Evolutionary conservation across 1,284 basidiomycete species (phyloP), one percentile per base, ranked within the genome.

Genomic region (Stygiomarasmius scandens): DNA sequence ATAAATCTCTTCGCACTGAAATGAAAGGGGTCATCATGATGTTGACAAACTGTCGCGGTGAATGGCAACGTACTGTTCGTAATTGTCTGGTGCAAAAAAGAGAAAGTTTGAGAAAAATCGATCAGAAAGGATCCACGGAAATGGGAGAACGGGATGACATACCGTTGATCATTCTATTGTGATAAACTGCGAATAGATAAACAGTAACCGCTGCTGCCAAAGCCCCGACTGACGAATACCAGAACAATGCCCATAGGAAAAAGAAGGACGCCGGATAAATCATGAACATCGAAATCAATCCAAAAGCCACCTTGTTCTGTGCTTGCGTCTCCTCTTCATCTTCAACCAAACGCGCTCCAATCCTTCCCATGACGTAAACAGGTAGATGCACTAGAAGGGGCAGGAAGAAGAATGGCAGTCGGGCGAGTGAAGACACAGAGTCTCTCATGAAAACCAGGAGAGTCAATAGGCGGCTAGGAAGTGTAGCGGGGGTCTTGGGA

Each of bases 241-340:
- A 82, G 58, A 96, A 81, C 36, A 94, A 70, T 12, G 87, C 85
- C 90, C 93, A 95, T 19, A 95, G 74, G 63, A 86, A 82, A 70
- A 92, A 85, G 76, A 96, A 96, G 32, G 86, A 72, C 19, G 85
- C 70, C n/a, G 92, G 89, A 74, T 96, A 96, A 45, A 90, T 86
- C 64, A 93, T 69, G 60, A 92, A 69, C 47, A 89, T 76, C 52
- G 93, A 82, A 49, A 48, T 25, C 23, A 96, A 70, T 1, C 93
- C 92, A 63, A 95, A 87, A 12, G 91, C 86, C 44, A 96, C 85
- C 77, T 97, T 96, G 76, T 90, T 95, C 77, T 96, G 93, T 36
- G 94, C 95, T 72, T 93, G 91, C 3, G 92, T 90, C 72, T 96
- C 95, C 68, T 93, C 91, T 71, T 98, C 95, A 63, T 95, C 86